phyloP scores from a whole-genome alignment of 106 monocot genomes.

The Apostasia ramifera region DNA sequence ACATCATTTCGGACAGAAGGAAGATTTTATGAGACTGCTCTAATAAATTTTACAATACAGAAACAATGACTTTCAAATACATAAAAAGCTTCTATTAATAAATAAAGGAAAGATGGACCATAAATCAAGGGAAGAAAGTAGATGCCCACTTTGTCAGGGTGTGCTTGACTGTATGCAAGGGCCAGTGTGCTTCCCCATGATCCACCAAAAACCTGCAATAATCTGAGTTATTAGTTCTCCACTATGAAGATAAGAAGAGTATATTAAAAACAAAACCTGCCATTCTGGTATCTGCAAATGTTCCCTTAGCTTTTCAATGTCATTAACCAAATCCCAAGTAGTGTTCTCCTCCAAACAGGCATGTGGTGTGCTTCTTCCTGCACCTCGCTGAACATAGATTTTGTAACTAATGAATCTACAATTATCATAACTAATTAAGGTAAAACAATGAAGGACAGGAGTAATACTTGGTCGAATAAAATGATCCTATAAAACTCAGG shows the following conservation, averaged over 20 bases:
- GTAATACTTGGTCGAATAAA: slow-evolving; percentile 84
- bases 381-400: slow-evolving; percentile 62
- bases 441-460: neutral
- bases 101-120: neutral
- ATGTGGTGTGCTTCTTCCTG: slow-evolving; percentile 95
- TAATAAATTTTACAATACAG: neutral
- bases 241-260: neutral
- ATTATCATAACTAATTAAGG: neutral
- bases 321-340: slow-evolving; percentile 92
- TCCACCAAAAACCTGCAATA: slow-evolving; percentile 88
- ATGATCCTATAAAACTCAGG: slow-evolving; percentile 91
- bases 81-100: neutral
- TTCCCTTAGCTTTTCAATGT: slow-evolving; percentile 87
- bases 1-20: neutral
- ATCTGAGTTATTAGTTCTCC: neutral
- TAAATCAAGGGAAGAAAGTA: neutral
- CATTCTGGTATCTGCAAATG: slow-evolving; percentile 91
- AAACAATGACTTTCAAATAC: neutral
- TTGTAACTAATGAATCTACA: neutral
- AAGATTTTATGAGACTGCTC: neutral
- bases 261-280: slow-evolving; percentile 45
- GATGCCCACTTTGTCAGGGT: slow-evolving; percentile 80
- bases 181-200: slow-evolving; percentile 99
- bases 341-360: slow-evolving; percentile 97
- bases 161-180: slow-evolving; percentile 80